Percentiles rank a stretch among this genome's conserved stretches.
Evolutionary conservation across 23 red algal genomes (phyloP).

Genomic region (Cyanidium caldarium): DNA sequence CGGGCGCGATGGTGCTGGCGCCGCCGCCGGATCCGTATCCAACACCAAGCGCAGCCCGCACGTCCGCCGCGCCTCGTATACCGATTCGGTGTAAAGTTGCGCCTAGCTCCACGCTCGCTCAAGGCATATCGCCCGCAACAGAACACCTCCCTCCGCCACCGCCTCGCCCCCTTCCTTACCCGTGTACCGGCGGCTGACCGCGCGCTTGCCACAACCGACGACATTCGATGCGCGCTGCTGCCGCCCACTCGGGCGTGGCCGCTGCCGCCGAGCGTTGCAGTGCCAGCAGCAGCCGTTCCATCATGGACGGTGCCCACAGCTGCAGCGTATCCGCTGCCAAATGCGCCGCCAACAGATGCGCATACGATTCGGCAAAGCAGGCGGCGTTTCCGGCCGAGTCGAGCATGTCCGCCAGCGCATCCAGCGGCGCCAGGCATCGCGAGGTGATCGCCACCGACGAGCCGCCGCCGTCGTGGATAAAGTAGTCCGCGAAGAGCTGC

Average conservation of each 20-base stretch:
- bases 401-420: conserved; percentile 1
- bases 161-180: no score
- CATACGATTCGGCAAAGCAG: neutral
- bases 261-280: no score
- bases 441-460: neutral
- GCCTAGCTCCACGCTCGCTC: no score
- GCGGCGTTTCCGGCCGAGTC: neutral
- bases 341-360: neutral
- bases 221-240: neutral
- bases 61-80: no score
- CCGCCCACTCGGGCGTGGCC: neutral
- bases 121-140: no score
- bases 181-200: no score
- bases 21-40: no score
- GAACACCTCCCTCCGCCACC: no score
- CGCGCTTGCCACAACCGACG: neutral
- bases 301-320: neutral
- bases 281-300: neutral
- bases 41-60: no score
- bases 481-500: neutral
- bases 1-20: no score
- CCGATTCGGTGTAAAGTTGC: no score
- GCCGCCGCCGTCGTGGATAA: neutral
- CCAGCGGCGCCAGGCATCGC: neutral
- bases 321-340: neutral